A percentile compares a stretch with the other conserved stretches of the same genome.
phyloP scores from a whole-genome alignment of 495 filamentous ascomycete species.

The Neurospora pannonica region DNA sequence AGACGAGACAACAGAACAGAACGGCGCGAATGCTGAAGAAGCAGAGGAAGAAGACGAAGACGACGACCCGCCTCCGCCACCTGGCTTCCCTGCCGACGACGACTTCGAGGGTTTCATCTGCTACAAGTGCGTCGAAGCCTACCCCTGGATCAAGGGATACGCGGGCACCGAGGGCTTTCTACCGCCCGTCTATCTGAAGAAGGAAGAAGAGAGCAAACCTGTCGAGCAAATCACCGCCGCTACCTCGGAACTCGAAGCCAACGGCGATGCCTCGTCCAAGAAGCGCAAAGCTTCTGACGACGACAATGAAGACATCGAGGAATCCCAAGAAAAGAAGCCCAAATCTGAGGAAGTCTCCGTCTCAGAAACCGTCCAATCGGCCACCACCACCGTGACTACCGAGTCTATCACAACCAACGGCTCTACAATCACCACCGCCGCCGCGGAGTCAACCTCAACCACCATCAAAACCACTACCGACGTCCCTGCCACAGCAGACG shows the following conservation, averaged over 20 bases:
- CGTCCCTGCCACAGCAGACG: neutral
- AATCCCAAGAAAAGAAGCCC: conserved; percentile 47
- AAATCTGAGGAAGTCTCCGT: conserved; percentile 34
- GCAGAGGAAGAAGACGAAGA: conserved; percentile 30
- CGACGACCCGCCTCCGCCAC: conserved; percentile 52
- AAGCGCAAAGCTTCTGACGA: conserved; percentile 73
- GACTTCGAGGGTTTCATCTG: conserved; percentile 85
- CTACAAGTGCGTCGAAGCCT: conserved; percentile 82
- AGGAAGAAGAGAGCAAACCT: conserved; percentile 5
- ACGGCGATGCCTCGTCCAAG: conserved; percentile 32
- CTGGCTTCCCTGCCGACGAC: conserved; percentile 80
- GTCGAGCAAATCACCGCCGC: neutral
- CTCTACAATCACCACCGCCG: neutral
- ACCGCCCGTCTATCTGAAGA: conserved; percentile 47
- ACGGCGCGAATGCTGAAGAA: conserved; percentile 10
- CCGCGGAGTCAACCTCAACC: neutral
- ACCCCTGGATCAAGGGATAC: conserved; percentile 88
- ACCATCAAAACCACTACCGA: neutral
- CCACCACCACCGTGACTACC: neutral
- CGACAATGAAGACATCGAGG: conserved; percentile 22
- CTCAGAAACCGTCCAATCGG: neutral
- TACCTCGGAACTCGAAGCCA: neutral
- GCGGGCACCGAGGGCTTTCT: conserved; percentile 79
- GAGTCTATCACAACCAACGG: neutral
- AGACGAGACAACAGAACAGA: conserved; percentile 16